phyloP scores from a whole-genome alignment of 169 alveolate species.

The Plasmodium sp. region DNA sequence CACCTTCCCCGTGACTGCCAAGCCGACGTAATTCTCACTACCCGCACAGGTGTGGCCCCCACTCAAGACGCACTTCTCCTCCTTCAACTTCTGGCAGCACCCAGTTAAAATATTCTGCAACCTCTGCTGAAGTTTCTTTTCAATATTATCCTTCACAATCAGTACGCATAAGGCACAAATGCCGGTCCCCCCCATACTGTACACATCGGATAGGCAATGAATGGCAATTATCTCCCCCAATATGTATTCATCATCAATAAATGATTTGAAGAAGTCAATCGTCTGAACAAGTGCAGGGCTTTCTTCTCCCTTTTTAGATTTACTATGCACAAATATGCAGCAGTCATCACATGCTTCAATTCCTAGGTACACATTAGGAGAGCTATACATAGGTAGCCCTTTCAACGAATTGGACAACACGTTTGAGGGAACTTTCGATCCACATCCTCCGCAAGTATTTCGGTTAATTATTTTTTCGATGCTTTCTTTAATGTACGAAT shows the following conservation, averaged over 20 bases:
- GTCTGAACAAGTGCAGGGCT: slow-evolving; percentile 75
- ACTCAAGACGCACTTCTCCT: slow-evolving; percentile 74
- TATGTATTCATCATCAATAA: slow-evolving; percentile 74
- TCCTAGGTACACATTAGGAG: slow-evolving; percentile 69
- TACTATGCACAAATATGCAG: slow-evolving; percentile 73
- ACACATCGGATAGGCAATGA: slow-evolving; percentile 71
- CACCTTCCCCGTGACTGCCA: slow-evolving; percentile 73
- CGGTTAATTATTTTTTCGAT: slow-evolving; percentile 70
- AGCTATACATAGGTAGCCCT: slow-evolving; percentile 24
- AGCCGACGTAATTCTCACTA: slow-evolving; percentile 70
- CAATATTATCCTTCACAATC: slow-evolving; percentile 73
- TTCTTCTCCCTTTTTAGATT: slow-evolving; percentile 31
- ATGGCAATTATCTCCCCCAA: slow-evolving; percentile 70
- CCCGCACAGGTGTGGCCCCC: slow-evolving; percentile 78
- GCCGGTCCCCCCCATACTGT: slow-evolving; percentile 75
- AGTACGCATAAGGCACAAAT: slow-evolving; percentile 71
- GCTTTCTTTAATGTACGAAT: slow-evolving; percentile 68
- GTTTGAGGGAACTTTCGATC: slow-evolving; percentile 75
- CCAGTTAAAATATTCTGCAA: slow-evolving; percentile 71
- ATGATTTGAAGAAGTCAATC: slow-evolving; percentile 70
- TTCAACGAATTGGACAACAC: slow-evolving; percentile 62
- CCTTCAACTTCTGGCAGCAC: slow-evolving; percentile 66
- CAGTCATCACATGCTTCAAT: slow-evolving; percentile 75
- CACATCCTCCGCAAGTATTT: slow-evolving; percentile 75
- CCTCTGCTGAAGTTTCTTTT: slow-evolving; percentile 66